These are phyloP conservation scores for Vanrija pseudolonga DNA, from an alignment of 1,284 basidiomycete genomes.

Conservation along the genomic window DNA sequence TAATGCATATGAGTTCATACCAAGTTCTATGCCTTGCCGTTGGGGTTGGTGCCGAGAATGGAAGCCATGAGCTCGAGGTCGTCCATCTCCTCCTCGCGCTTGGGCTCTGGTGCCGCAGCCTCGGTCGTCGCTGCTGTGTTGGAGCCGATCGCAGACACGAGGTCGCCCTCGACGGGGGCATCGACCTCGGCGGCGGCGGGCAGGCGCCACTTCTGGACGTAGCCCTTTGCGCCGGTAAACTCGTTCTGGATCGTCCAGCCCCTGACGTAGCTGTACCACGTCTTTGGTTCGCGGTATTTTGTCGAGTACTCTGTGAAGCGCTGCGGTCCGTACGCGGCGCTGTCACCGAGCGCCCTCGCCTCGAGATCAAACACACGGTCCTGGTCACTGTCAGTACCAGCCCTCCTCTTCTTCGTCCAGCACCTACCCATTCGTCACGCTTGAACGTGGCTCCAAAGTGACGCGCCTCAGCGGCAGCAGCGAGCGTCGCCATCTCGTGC, in stretches of 20 bases:
- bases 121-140: neutral
- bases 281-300: slow-evolving; percentile 25
- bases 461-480: slow-evolving; percentile 77
- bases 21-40: neutral
- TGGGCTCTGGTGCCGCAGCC: neutral
- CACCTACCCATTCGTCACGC: slow-evolving; percentile 40
- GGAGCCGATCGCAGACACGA: slow-evolving; percentile 13
- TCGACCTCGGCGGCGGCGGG: slow-evolving; percentile 18
- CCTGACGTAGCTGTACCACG: slow-evolving; percentile 30
- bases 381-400: slow-evolving; percentile 12
- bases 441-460: slow-evolving; percentile 60
- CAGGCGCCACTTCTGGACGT: slow-evolving; percentile 38
- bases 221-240: slow-evolving; percentile 36
- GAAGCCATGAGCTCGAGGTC: slow-evolving; percentile 28
- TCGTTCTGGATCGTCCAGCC: slow-evolving; percentile 13
- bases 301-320: neutral
- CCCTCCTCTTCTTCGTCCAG: neutral
- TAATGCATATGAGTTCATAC: slow-evolving; percentile 1
- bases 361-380: slow-evolving; percentile 35
- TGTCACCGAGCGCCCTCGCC: slow-evolving; percentile 17
- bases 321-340: neutral
- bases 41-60: slow-evolving; percentile 8
- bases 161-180: slow-evolving; percentile 11
- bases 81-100: slow-evolving; percentile 21
- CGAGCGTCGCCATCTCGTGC: slow-evolving; percentile 69